Percentiles rank a stretch among this genome's conserved stretches.
Conservation (phyloP, 805 yeast genomes). For the Wickerhamia fluorescens region DNA sequence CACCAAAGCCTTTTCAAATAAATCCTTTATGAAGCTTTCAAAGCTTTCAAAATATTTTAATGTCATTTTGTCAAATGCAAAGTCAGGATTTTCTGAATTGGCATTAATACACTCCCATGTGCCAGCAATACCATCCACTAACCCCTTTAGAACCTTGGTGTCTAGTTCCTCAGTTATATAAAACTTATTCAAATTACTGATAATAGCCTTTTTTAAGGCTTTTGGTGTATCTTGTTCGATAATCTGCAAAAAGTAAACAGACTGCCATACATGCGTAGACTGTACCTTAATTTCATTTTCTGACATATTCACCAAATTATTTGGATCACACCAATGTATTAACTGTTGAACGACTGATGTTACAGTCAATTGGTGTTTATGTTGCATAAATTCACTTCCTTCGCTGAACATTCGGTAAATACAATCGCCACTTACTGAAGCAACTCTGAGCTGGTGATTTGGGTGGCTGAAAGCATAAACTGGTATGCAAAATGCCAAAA, state of each 20-base stretch:
- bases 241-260: slow-evolving; percentile 45
- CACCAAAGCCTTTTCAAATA: slow-evolving; percentile 17
- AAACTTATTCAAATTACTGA: slow-evolving; percentile 45
- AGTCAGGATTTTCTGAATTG: slow-evolving; percentile 20
- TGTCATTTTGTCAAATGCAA: slow-evolving; percentile 24
- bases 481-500: slow-evolving; percentile 80
- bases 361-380: slow-evolving; percentile 23
- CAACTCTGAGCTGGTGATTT: slow-evolving; percentile 61
- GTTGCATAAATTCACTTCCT: slow-evolving; percentile 26
- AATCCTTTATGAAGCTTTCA: slow-evolving; percentile 16
- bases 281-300: slow-evolving; percentile 36
- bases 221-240: slow-evolving; percentile 47
- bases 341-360: slow-evolving; percentile 58
- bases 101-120: slow-evolving; percentile 20
- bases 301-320: slow-evolving; percentile 45
- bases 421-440: slow-evolving; percentile 60
- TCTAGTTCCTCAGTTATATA: slow-evolving; percentile 22
- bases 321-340: slow-evolving; percentile 81
- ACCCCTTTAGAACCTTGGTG: slow-evolving; percentile 22
- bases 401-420: slow-evolving; percentile 46
- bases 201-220: slow-evolving; percentile 44
- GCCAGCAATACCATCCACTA: slow-evolving; percentile 27
- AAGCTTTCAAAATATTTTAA: slow-evolving; percentile 26
- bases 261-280: slow-evolving; percentile 50
- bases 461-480: slow-evolving; percentile 76